Conservation (phyloP, 257 asterid genomes). For the Jacaranda copaia region DNA sequence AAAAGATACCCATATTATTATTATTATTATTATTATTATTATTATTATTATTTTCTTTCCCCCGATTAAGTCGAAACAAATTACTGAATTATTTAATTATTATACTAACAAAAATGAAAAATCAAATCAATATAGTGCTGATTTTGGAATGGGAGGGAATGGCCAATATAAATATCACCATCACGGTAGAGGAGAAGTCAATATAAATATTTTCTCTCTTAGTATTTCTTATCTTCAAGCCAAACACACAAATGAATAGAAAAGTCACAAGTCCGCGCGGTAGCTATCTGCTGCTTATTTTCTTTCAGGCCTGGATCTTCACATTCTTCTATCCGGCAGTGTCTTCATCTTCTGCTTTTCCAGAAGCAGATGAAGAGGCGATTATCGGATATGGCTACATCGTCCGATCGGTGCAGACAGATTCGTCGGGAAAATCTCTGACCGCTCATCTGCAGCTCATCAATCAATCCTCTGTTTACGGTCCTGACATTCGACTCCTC, state of each 20-base stretch:
- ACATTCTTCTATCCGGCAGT: background rate
- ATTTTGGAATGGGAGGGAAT: too few relatives aligned
- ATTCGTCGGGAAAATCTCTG: constrained; percentile 50
- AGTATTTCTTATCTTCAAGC: background rate
- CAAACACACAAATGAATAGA: constrained; percentile 1
- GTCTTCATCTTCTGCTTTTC: constrained; percentile 8
- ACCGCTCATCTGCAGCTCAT: constrained; percentile 65
- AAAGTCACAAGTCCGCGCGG: background rate
- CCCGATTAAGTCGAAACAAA: too few relatives aligned
- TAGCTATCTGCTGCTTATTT: constrained; percentile 2
- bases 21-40: too few relatives aligned
- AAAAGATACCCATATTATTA: too few relatives aligned
- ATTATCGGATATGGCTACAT: constrained; percentile 69
- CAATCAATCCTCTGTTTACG: constrained; percentile 53
- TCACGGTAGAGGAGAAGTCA: too few relatives aligned
- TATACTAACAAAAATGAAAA: too few relatives aligned
- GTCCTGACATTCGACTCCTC: constrained; percentile 53
- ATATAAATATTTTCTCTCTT: too few relatives aligned
- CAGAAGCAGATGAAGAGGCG: background rate
- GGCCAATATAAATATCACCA: too few relatives aligned
- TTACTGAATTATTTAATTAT: too few relatives aligned
- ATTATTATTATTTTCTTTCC: too few relatives aligned
- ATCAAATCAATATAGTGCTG: too few relatives aligned
- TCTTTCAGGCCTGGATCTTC: constrained; percentile 22
- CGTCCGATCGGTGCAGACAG: constrained; percentile 46